A percentile compares a stretch with the other conserved stretches of the same genome.
Evolutionary conservation across 345 rosid species (phyloP).

Genomic region (Crucihimalaya himalaica): DNA sequence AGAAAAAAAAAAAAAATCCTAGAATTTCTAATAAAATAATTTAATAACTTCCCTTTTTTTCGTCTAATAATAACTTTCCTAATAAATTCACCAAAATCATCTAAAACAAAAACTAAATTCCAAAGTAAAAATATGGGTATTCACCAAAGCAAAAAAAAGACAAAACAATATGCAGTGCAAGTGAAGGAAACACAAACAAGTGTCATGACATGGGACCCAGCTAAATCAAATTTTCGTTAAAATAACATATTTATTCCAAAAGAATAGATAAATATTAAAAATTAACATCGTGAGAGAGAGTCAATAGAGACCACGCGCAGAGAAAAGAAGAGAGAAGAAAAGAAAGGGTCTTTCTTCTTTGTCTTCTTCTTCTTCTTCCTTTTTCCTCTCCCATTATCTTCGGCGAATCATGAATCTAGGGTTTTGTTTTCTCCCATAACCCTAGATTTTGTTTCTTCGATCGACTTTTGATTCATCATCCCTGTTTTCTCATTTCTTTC

Average conservation of each 20-base stretch:
- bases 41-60: too few relatives aligned
- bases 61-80: too few relatives aligned
- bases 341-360: slow-evolving; percentile 15
- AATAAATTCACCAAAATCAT: too few relatives aligned
- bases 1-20: too few relatives aligned
- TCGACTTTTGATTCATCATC: slow-evolving; percentile 9
- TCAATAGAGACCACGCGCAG: slow-evolving; percentile 34
- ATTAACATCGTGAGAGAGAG: slow-evolving; percentile 31
- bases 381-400: slow-evolving; percentile 37
- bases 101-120: too few relatives aligned
- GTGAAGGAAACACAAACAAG: slow-evolving; percentile 37
- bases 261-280: background rate
- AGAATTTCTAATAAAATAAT: too few relatives aligned
- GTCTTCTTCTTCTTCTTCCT: background rate
- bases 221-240: background rate
- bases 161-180: background rate
- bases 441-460: slow-evolving; percentile 33
- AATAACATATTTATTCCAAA: background rate
- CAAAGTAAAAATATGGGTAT: too few relatives aligned
- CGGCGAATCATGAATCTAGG: slow-evolving; percentile 41
- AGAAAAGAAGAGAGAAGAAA: background rate
- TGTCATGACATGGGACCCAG: slow-evolving; percentile 27
- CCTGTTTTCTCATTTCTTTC: background rate
- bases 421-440: slow-evolving; percentile 31
- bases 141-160: too few relatives aligned